Base-by-base conservation (phyloP, 1,284 basidiomycete species). In the Apiotrichum gracile region DNA sequence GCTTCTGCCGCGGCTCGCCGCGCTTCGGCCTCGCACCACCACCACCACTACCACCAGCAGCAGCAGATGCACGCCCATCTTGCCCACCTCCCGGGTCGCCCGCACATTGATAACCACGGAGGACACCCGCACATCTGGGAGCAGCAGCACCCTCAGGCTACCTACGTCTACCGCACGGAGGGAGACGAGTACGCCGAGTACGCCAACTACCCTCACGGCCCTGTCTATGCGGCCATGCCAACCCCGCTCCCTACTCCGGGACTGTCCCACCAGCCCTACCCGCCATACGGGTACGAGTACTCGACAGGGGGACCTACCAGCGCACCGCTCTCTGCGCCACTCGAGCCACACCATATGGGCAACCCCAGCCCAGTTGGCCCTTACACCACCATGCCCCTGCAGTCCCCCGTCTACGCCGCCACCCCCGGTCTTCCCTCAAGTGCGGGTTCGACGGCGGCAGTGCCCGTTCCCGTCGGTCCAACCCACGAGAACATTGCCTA, bases 41-140 rank as follows among this genome's bases (percentile, higher is more conserved):
- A 52, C 25, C 51, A 47, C 31, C 46, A 46, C 17, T 17, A 10
- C 19, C 51, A 52, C 25, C 51, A 47, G 25, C 46, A 46, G 7
- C 25, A 10, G n/a, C 42, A 45, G 29, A 31, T 45, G 43, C 43
- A 45, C 41, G 16, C 41, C 16, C 43, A 45, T 19, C 2, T 45
- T 6, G 31, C 29, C 27, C 43, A 45, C 25, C n/a, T 45, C 5
- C 43, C 43, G 6, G 27, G 41, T n/a, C 41, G 41, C 13, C 43
- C 43, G 1, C 43, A 33, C 19, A 31, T 45, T 12, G 43, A 45
- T 13, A 16, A 19, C 4, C 43, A 45, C 22, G 37, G 37, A n/a
- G n/a, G n/a, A 38, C 37, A n/a, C 35, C 46, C 25, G 17, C 35
- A 27, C 25, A 37, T 47, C 12, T 47, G 46, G 46, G 46, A 38